Evolutionary conservation across 2,329 filamentous ascomycete species (phyloP), one percentile per base, ranked within the genome.

Genomic region (Phoma sp.): DNA sequence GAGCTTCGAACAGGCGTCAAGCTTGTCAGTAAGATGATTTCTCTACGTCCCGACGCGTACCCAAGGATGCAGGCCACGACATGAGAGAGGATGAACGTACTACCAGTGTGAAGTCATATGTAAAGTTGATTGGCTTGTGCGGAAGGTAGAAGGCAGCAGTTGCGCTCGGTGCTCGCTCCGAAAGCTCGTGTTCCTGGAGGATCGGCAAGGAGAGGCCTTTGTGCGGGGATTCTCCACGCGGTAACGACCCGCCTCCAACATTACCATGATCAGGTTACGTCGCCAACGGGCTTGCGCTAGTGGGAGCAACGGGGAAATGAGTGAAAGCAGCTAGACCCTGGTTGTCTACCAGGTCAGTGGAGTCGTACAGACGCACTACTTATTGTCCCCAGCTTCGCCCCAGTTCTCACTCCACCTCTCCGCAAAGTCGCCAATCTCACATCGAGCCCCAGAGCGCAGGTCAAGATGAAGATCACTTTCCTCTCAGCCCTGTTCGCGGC

Each of bases 111-210:
- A 25, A n/a, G 13, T 27, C 13, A 7, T 3, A 33, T 7, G 13
- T 8, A 9, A 39, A 13, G 39, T 7, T 30, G 47, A 45, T 47
- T 43, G 18, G 23, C 29, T 30, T 55, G 27, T 47, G 41, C 18
- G 33, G 50, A 29, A 9, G 6, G 27, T 29, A 29, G 27, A 29
- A 24, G 13, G 30, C 36, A 50, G 3, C 18, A 22, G 45, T 14
- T 46, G 35, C 53, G 14, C 24, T 50, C 54, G 47, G 42, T 27
- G 30, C 29, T 32, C 39, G 57, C 58, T 57, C 57, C 59, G 58
- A 65, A 29, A 65, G 52, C 61, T 54, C 55, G 58, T 61, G 62
- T 68, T 57, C 67, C 67, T 69, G 59, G 52, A 41, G 38, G 60
- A 63, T 65, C 62, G 55, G 47, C 60, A 56, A 50, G 56, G 43